Evolutionary conservation across 306 rosid genomes (phyloP).

Genomic region (Vicia villosa): DNA sequence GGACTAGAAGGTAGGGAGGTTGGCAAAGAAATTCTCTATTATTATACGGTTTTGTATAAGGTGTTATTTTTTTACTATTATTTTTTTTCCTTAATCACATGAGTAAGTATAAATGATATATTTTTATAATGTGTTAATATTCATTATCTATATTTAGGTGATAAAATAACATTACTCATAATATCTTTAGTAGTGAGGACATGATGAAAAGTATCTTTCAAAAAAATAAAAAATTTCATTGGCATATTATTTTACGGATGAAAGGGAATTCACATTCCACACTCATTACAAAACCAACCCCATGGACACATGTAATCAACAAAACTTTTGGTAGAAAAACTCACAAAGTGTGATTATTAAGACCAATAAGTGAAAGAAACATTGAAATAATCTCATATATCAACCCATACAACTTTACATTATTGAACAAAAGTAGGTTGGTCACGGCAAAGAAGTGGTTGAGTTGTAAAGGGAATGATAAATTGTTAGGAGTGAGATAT

Average conservation of each 20-base stretch:
- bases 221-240: not conserved
- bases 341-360: constrained; percentile 9
- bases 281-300: constrained; percentile 25
- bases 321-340: not conserved
- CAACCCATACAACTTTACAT: constrained; percentile 9
- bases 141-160: too few species aligned
- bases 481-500: not conserved
- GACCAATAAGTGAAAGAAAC: constrained; percentile 13
- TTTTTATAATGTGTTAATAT: too few species aligned
- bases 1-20: too few species aligned
- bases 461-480: constrained; percentile 41
- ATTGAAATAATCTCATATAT: constrained; percentile 2
- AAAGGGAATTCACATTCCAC: not conserved
- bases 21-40: too few species aligned
- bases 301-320: constrained; percentile 12
- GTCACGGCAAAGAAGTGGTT: constrained; percentile 43
- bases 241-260: not conserved
- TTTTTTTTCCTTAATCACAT: too few species aligned
- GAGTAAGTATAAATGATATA: too few species aligned
- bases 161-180: too few species aligned
- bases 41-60: too few species aligned
- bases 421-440: constrained; percentile 31
- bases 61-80: too few species aligned
- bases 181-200: not conserved
- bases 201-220: not conserved